A percentile compares a stretch with the other conserved stretches of the same genome.
phyloP scores from a whole-genome alignment of 1,284 basidiomycete genomes.

The Apiotrichum montevideense region DNA sequence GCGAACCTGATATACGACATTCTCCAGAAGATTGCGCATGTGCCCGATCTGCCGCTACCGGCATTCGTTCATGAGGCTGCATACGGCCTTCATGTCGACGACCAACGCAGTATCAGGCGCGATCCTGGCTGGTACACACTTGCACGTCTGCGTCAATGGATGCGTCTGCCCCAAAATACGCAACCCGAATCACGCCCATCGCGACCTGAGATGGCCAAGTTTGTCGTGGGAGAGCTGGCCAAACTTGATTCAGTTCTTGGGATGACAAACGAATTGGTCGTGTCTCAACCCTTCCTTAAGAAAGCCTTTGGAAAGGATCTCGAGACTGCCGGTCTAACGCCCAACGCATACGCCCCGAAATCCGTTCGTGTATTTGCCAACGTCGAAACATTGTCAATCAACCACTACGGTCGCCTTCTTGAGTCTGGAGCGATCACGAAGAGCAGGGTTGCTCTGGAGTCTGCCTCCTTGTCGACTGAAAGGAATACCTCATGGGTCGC shows the following conservation, averaged over 20 bases:
- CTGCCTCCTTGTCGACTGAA: conserved; percentile 14
- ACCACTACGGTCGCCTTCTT: conserved; percentile 27
- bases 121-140: conserved; percentile 39
- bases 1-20: conserved; percentile 23
- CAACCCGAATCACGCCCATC: background rate
- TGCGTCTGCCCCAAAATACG: background rate
- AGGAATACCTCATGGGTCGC: conserved; percentile 9
- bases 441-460: conserved; percentile 18
- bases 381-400: conserved; percentile 12
- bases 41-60: conserved; percentile 18
- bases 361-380: conserved; percentile 19
- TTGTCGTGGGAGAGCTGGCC: conserved; percentile 19
- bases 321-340: conserved; percentile 5
- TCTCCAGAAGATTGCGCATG: conserved; percentile 11
- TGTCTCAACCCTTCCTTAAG: conserved; percentile 27
- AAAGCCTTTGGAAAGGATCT: conserved; percentile 22
- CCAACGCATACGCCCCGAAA: background rate
- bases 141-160: conserved; percentile 37
- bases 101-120: conserved; percentile 32
- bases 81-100: conserved; percentile 39
- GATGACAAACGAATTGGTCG: conserved; percentile 23
- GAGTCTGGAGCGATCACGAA: conserved; percentile 15
- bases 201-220: conserved; percentile 16
- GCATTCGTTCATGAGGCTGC: conserved; percentile 29
- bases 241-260: conserved; percentile 23